Base-by-base conservation (phyloP, 1,284 basidiomycete species). In the Cryptococcus sp. region DNA sequence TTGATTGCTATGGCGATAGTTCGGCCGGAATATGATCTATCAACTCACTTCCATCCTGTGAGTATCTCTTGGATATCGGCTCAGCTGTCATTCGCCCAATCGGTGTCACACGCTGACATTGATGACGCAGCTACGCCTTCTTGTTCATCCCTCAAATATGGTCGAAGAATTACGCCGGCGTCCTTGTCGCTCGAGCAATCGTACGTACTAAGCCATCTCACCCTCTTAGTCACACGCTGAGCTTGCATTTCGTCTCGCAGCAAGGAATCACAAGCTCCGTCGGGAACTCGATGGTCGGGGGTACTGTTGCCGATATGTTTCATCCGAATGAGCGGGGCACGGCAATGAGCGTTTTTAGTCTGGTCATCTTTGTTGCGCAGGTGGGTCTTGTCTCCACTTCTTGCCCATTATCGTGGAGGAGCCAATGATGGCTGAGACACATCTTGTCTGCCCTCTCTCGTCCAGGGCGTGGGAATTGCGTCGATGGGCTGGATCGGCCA, bases 291-390 rank as follows among this genome's bases (percentile, higher is more conserved):
- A 71, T 76, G 61, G 74, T 76, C 7, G 73, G 75, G 5, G 78
- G 78, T 8, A 74, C 74, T 4, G 70, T 80, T 5, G 76, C 77
- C 31, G 78, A 79, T 60, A 57, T 77, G 27, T 79, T 70, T 60
- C 68, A 56, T 19, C 75, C 76, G 48, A 62, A 60, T 13, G 59
- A 68, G 27, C 65, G 81, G 20, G 80, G 80, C 0, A 58, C 68
- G 2, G 72, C 78, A 0, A 81, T 82, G 80, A 74, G 73, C 31
- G 58, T 77, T 5, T 81, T 80, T 59, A 66, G 73, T 11, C 54
- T 80, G 2, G 57, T 72, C 10, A 78, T 80, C 52, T 81, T 78
- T 53, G 64, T 61, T 60, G 59, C 79, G 53, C 55, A 80, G 74
- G 68, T 67, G 46, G 58, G 66, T 57, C 22, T 17, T 10, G 10